Evolutionary conservation across 345 rosid species (phyloP).

Genomic region (Eucalyptus tenuipes): DNA sequence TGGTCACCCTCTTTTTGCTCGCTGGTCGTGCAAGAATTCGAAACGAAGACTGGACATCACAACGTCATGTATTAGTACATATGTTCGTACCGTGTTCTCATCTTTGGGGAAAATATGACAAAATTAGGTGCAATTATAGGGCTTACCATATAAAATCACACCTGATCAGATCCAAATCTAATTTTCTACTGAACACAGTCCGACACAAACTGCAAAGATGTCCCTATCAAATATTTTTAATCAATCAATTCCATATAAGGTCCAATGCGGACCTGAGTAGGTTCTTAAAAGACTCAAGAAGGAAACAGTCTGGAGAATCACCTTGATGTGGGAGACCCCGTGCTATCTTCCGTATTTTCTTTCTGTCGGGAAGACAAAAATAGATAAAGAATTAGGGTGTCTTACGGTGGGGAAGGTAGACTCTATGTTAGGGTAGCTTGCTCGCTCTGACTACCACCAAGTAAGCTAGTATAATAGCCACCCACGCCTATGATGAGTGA

Average conservation of each 20-base stretch:
- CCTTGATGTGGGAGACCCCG: accelerated
- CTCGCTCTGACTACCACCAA: accelerated
- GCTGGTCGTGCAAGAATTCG: not conserved
- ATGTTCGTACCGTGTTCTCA: not conserved
- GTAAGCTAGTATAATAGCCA: accelerated
- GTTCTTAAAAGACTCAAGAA: no score
- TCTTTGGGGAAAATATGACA: not conserved
- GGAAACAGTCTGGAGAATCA: accelerated
- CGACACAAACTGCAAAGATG: not conserved
- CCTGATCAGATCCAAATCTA: not conserved
- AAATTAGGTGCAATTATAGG: not conserved
- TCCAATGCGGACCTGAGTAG: not conserved
- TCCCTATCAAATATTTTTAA: not conserved
- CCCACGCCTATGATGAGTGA: accelerated
- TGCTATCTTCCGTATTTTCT: accelerated
- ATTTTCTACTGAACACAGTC: not conserved
- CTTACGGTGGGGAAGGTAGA: no score
- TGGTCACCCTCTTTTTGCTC: not conserved
- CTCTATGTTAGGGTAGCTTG: accelerated
- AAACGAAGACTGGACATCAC: not conserved
- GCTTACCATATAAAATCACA: not conserved
- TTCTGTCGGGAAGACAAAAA: accelerated
- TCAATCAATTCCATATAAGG: not conserved
- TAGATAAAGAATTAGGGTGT: accelerated
- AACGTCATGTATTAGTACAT: not conserved